phyloP scores from a whole-genome alignment of 2,329 filamentous ascomycete genomes.

The Clarireedia monteithiana region DNA sequence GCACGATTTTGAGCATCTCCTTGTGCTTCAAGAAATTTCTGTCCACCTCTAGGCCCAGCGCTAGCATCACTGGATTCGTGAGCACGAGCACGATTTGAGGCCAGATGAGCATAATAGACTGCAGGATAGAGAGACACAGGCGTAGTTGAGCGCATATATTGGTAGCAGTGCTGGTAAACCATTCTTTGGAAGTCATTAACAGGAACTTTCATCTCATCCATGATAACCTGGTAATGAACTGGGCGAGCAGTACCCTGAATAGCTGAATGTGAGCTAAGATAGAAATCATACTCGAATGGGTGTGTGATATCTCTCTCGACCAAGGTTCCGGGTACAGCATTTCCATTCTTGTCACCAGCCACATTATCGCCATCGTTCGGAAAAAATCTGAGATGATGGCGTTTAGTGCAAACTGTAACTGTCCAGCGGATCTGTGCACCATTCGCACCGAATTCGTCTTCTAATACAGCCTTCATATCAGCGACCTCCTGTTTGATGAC shows the following conservation, averaged over 20 bases:
- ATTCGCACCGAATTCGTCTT: slow-evolving; percentile 28
- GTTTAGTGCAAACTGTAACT: slow-evolving; percentile 83
- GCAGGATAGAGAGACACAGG: slow-evolving; percentile 78
- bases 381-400: slow-evolving; percentile 91
- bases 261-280: slow-evolving; percentile 52
- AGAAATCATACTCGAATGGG: slow-evolving; percentile 86
- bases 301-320: slow-evolving; percentile 88
- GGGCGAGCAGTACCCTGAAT: slow-evolving; percentile 93
- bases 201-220: slow-evolving; percentile 66
- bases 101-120: slow-evolving; percentile 92
- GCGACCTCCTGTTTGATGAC: slow-evolving; percentile 72
- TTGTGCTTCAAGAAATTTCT: slow-evolving; percentile 32
- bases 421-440: slow-evolving; percentile 54
- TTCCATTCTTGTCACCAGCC: slow-evolving; percentile 65
- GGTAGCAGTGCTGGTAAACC: slow-evolving; percentile 92
- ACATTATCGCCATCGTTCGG: slow-evolving; percentile 47
- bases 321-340: slow-evolving; percentile 77
- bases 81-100: slow-evolving; percentile 67
- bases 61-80: slow-evolving; percentile 54
- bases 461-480: slow-evolving; percentile 58
- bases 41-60: slow-evolving; percentile 36
- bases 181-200: slow-evolving; percentile 71
- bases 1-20: slow-evolving; percentile 15
- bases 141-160: slow-evolving; percentile 86
- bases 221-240: slow-evolving; percentile 82